Evolutionary conservation across 108 stramenopile species (phyloP).

Genomic region (Ochromonas danica): DNA sequence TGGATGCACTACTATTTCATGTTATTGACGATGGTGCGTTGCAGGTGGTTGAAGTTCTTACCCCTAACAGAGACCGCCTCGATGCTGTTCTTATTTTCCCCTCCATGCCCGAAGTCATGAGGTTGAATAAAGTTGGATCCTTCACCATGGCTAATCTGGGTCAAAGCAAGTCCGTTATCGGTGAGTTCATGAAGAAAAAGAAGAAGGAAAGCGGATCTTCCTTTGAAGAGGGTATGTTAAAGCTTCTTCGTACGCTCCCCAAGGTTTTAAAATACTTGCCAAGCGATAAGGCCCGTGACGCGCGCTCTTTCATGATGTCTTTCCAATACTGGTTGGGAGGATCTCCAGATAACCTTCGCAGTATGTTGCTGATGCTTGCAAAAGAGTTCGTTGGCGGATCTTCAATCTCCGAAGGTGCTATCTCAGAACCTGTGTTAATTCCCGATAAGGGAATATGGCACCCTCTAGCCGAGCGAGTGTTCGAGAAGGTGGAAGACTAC

Average conservation of each 20-base stretch:
- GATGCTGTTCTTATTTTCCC: constrained; percentile 90
- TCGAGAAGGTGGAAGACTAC: constrained; percentile 77
- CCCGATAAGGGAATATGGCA: constrained; percentile 98
- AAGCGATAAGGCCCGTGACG: constrained; percentile 91
- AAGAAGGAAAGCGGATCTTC: constrained; percentile 83
- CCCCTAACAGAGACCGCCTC: constrained; percentile 76
- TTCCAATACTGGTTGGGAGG: constrained; percentile 94
- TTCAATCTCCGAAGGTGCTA: not conserved
- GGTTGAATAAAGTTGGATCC: constrained; percentile 88
- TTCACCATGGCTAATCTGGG: constrained; percentile 95
- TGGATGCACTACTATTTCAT: not conserved
- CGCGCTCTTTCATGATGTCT: constrained; percentile 94
- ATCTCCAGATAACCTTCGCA: constrained; percentile 86
- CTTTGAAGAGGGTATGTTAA: constrained; percentile 95
- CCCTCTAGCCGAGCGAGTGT: constrained; percentile 84
- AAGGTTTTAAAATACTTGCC: constrained; percentile 95
- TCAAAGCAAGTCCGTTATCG: constrained; percentile 85
- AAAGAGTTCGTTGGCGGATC: constrained; percentile 83
- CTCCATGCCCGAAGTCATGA: constrained; percentile 95
- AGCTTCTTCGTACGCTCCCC: constrained; percentile 87
- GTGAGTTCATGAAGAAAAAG: constrained; percentile 98
- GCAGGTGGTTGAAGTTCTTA: constrained; percentile 72
- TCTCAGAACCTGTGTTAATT: constrained; percentile 74
- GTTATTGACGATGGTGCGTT: not conserved
- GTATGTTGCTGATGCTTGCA: constrained; percentile 82